A percentile compares a stretch with the other conserved stretches of the same genome.
Conservation (phyloP, 495 filamentous ascomycete species). For the Tetracladium marchalianum region DNA sequence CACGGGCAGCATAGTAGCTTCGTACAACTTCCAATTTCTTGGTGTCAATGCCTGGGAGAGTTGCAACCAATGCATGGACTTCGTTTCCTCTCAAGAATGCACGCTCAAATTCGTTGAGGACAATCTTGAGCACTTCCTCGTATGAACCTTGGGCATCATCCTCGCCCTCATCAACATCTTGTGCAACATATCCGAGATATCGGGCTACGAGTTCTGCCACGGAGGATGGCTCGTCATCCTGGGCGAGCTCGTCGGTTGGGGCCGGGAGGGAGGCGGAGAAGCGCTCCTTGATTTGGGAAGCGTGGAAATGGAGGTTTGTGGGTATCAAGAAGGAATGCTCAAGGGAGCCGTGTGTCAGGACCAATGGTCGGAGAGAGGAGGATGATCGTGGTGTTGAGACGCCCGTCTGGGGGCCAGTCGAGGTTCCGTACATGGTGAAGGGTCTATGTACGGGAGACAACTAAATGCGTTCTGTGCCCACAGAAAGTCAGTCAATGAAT, state of each 20-base stretch:
- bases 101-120: constrained; percentile 90
- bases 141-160: constrained; percentile 78
- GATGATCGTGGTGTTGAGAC: constrained; percentile 87
- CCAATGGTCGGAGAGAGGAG: constrained; percentile 80
- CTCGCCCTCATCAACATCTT: constrained; percentile 82
- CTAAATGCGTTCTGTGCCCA: neutral
- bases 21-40: constrained; percentile 85
- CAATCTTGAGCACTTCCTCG: constrained; percentile 77
- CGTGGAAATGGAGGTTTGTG: constrained; percentile 89
- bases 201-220: constrained; percentile 81
- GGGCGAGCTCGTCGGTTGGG: constrained; percentile 91
- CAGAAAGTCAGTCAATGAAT: neutral
- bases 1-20: constrained; percentile 83
- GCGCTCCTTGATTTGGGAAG: constrained; percentile 78
- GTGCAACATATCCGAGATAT: constrained; percentile 80
- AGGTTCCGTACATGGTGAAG: constrained; percentile 74
- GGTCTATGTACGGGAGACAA: neutral
- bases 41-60: constrained; percentile 71
- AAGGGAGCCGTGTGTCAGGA: constrained; percentile 83
- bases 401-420: constrained; percentile 80
- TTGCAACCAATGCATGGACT: constrained; percentile 79
- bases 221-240: constrained; percentile 96
- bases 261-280: constrained; percentile 77
- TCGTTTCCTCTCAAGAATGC: constrained; percentile 93
- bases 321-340: constrained; percentile 92